Evolutionary conservation across 2,329 filamentous ascomycete genomes (phyloP).

Genomic region (Fusarium torulosum): DNA sequence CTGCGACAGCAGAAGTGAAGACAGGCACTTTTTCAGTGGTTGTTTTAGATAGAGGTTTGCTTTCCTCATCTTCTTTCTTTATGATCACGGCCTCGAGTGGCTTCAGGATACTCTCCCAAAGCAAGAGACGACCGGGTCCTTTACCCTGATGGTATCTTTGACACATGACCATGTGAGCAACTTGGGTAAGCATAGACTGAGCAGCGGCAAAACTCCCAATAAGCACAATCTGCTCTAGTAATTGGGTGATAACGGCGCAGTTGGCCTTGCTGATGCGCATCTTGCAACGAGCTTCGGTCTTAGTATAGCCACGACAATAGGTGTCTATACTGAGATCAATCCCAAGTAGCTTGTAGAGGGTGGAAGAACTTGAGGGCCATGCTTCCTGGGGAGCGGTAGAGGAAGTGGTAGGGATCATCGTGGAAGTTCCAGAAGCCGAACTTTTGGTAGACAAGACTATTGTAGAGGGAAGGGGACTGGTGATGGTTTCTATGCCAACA

Average conservation of each 20-base stretch:
- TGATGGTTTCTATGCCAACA: conserved; percentile 40
- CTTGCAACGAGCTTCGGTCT: conserved; percentile 3
- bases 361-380: conserved; percentile 24
- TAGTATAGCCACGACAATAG: conserved; percentile 28
- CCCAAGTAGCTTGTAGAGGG: conserved; percentile 20
- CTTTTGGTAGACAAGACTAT: not conserved
- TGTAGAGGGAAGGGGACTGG: not conserved
- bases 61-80: conserved; percentile 30
- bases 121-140: not conserved
- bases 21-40: not conserved
- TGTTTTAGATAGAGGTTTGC: not conserved
- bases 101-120: conserved; percentile 34
- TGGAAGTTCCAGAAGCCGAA: not conserved
- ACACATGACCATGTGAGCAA: conserved; percentile 43
- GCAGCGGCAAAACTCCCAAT: conserved; percentile 30
- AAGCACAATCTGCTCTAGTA: conserved; percentile 24
- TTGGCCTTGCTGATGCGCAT: conserved; percentile 5
- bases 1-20: not conserved
- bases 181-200: conserved; percentile 19
- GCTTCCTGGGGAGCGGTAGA: not conserved
- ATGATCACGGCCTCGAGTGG: not conserved
- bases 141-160: not conserved
- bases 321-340: conserved; percentile 8
- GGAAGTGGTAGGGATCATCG: conserved; percentile 16
- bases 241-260: conserved; percentile 3